Conservation (phyloP, 2,329 filamentous ascomycete species). For the Fusarium illudens region DNA sequence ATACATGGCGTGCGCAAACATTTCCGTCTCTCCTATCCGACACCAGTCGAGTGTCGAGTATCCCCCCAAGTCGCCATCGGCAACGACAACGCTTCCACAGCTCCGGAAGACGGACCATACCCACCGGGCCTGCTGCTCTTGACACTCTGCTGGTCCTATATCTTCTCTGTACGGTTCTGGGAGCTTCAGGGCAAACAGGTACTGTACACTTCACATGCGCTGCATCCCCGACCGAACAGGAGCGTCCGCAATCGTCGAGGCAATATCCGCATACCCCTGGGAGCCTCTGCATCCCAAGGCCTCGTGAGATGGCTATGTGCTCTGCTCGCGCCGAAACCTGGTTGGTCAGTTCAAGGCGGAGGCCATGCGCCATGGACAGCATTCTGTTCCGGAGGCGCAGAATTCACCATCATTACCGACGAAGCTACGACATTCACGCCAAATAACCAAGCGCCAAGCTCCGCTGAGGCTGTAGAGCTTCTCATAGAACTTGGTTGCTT, state of each 20-base stretch:
- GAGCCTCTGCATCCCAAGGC: not conserved
- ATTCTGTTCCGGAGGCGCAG: not conserved
- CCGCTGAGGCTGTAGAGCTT: slow-evolving; percentile 4
- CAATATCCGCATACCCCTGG: not conserved
- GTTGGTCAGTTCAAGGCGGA: slow-evolving; percentile 2
- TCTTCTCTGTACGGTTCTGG: slow-evolving; percentile 7
- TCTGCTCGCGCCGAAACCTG: slow-evolving; percentile 2
- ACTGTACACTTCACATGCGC: not conserved
- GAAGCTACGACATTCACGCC: not conserved
- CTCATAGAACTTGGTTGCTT: slow-evolving; percentile 1
- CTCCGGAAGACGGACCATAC: not conserved
- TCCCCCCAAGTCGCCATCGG: not conserved
- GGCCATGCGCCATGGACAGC: slow-evolving; percentile 5
- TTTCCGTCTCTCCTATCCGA: not conserved
- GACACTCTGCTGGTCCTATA: slow-evolving; percentile 9
- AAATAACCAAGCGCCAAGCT: not conserved
- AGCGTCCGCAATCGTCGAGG: not conserved
- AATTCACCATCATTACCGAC: not conserved
- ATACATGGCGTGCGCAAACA: not conserved
- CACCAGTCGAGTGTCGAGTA: not conserved
- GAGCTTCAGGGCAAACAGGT: slow-evolving; percentile 4
- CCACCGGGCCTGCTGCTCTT: slow-evolving; percentile 6
- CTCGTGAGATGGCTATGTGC: slow-evolving; percentile 7
- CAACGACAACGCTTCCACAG: not conserved
- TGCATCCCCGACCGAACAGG: not conserved